phyloP scores from a whole-genome alignment of 2,329 filamentous ascomycete species.

The Ophiostoma populinum region DNA sequence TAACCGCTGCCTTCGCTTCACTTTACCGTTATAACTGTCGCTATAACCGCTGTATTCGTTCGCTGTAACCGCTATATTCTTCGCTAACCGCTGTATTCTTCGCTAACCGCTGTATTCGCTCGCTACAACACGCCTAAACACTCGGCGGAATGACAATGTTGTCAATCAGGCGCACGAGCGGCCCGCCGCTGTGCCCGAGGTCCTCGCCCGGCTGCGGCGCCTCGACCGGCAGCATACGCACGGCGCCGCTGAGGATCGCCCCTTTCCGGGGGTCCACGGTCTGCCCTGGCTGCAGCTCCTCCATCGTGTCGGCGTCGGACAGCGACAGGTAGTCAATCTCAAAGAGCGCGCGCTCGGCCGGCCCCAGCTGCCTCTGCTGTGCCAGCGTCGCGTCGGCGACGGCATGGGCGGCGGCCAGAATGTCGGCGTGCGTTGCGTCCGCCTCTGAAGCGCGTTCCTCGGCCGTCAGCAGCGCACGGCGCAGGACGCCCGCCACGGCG shows the following conservation, averaged over 20 bases:
- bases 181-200: constrained; percentile 53
- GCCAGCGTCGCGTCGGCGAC: constrained; percentile 36
- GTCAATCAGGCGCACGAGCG: constrained; percentile 76
- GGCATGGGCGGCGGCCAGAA: constrained; percentile 23
- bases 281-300: constrained; percentile 43
- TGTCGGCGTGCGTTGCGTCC: no score
- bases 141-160: constrained; percentile 62
- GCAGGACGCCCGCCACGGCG: constrained; percentile 53
- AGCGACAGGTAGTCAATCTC: constrained; percentile 88
- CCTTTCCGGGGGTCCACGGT: constrained; percentile 50
- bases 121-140: no score
- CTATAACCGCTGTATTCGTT: no score
- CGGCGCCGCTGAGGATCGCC: constrained; percentile 73
- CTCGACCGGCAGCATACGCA: constrained; percentile 78
- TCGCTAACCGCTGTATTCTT: no score
- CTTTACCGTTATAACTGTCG: no score
- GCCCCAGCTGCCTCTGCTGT: constrained; percentile 43
- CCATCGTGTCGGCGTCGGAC: constrained; percentile 67
- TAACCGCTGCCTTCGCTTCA: no score
- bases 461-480: constrained; percentile 50
- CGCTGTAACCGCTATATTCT: no score
- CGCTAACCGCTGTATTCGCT: no score
- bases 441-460: constrained; percentile 27
- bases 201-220: constrained; percentile 53
- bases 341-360: constrained; percentile 48